phyloP scores from a whole-genome alignment of 371 early-diverging fungal species.

The Polyrhizophydium stewartii region DNA sequence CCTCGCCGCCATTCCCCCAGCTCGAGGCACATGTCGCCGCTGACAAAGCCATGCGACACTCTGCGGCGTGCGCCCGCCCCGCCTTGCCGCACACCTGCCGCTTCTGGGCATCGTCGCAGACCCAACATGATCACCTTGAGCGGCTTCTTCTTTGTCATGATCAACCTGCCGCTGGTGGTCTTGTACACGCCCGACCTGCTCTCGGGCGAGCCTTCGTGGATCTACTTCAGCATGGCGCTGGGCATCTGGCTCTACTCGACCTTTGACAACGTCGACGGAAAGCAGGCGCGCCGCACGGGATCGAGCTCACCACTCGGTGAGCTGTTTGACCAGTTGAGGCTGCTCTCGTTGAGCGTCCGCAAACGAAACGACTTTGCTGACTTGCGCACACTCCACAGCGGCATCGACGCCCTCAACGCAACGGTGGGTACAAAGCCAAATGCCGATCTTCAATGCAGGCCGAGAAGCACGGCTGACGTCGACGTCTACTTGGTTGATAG shows the following conservation, averaged over 20 bases:
- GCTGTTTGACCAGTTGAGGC: slow-evolving; percentile 63
- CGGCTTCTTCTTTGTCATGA: slow-evolving; percentile 84
- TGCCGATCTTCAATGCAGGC: slow-evolving; percentile 19
- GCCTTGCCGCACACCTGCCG: too few species aligned
- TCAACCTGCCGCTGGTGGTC: slow-evolving; percentile 64
- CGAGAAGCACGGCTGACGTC: too few species aligned
- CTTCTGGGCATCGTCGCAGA: slow-evolving; percentile 53
- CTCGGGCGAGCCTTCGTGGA: slow-evolving; percentile 76
- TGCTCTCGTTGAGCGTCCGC: too few species aligned
- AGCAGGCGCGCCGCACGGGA: slow-evolving; percentile 95
- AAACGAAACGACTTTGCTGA: not conserved
- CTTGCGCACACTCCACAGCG: slow-evolving; percentile 28
- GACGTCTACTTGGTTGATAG: too few species aligned
- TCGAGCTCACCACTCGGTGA: slow-evolving; percentile 94
- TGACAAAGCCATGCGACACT: too few species aligned
- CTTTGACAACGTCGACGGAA: slow-evolving; percentile 97
- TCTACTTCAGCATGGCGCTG: slow-evolving; percentile 82
- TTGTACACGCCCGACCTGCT: slow-evolving; percentile 69
- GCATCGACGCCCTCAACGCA: slow-evolving; percentile 91
- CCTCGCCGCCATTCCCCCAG: not conserved
- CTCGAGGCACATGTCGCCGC: not conserved
- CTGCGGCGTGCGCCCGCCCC: too few species aligned
- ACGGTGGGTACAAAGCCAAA: slow-evolving; percentile 37
- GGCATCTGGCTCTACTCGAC: slow-evolving; percentile 94
- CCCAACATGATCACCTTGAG: slow-evolving; percentile 96